phyloP scores from a whole-genome alignment of 1,284 basidiomycete species.

The Apiotrichum mycotoxinovorans region DNA sequence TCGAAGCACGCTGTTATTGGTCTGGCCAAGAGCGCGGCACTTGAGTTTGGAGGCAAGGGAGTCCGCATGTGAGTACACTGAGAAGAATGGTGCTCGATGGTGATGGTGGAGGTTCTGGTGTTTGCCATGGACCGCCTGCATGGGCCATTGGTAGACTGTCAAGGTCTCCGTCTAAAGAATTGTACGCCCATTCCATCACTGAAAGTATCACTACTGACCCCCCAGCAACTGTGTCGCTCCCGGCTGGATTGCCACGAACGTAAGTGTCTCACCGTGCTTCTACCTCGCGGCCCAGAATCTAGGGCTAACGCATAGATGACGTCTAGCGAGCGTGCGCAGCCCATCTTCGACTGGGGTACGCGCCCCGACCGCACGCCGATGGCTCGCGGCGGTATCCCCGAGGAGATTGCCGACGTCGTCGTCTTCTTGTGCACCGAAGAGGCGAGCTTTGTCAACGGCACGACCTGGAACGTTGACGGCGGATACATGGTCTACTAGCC shows the following conservation, averaged over 20 bases:
- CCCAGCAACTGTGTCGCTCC: constrained; percentile 21
- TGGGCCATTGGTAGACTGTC: too few species aligned
- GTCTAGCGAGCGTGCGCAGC: neutral
- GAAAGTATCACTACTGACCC: too few species aligned
- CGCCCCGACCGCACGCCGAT: constrained; percentile 13
- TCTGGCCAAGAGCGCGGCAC: constrained; percentile 16
- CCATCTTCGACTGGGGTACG: constrained; percentile 7
- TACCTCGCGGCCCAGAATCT: neutral
- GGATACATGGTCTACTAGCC: constrained; percentile 15
- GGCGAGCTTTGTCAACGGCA: constrained; percentile 34
- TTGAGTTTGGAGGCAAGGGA: constrained; percentile 16
- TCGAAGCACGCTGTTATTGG: constrained; percentile 27
- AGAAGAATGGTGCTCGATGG: too few species aligned
- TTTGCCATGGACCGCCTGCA: too few species aligned
- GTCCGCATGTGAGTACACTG: constrained; percentile 14
- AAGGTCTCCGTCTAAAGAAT: too few species aligned
- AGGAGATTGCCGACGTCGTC: constrained; percentile 36
- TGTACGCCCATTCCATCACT: too few species aligned
- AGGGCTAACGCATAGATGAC: neutral
- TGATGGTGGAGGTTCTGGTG: too few species aligned
- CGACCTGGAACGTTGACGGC: constrained; percentile 35
- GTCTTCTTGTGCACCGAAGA: constrained; percentile 32
- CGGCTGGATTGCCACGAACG: constrained; percentile 15
- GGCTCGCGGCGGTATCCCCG: constrained; percentile 22
- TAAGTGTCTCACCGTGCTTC: neutral